A percentile compares a stretch with the other conserved stretches of the same genome.
Conservation (phyloP, 805 yeast species). For the Ogataea glucozyma region DNA sequence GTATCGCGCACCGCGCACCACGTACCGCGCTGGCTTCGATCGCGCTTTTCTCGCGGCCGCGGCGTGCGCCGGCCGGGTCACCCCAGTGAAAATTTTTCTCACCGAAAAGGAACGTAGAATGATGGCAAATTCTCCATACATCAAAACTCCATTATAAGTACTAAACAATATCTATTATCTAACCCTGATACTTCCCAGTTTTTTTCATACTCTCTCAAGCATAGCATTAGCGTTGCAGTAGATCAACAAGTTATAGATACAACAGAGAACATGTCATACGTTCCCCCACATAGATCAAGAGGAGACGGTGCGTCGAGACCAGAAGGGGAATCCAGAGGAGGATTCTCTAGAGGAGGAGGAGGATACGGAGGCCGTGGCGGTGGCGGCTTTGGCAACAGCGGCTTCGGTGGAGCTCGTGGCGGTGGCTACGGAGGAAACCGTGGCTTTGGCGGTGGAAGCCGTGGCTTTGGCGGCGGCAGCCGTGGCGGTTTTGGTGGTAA, state of each 20-base stretch:
- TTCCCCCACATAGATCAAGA: conserved; percentile 51
- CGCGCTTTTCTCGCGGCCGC: neutral
- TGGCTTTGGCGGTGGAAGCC: conserved; percentile 35
- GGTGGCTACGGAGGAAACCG: conserved; percentile 36
- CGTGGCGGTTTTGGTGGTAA: conserved; percentile 35
- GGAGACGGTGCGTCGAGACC: conserved; percentile 30
- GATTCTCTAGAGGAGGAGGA: conserved; percentile 34
- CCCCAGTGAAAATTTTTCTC: conserved; percentile 10
- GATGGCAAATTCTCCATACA: conserved; percentile 9
- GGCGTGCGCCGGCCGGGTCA: conserved; percentile 7
- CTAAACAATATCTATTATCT: conserved; percentile 6
- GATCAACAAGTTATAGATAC: neutral
- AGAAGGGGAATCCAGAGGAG: conserved; percentile 32
- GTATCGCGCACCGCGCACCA: too few species aligned
- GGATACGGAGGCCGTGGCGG: conserved; percentile 34
- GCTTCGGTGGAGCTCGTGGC: conserved; percentile 36
- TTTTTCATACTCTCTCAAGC: conserved; percentile 7
- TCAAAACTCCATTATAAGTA: conserved; percentile 8
- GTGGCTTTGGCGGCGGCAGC: conserved; percentile 36
- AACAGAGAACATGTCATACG: conserved; percentile 38
- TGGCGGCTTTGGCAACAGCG: conserved; percentile 30
- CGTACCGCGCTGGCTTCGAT: too few species aligned
- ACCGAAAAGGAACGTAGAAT: conserved; percentile 9
- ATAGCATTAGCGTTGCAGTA: conserved; percentile 8
- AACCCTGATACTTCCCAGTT: too few species aligned